These are phyloP conservation scores for Panaeolus cyanescens DNA, from an alignment of 768 basidiomycete species.

Conservation along the genomic window DNA sequence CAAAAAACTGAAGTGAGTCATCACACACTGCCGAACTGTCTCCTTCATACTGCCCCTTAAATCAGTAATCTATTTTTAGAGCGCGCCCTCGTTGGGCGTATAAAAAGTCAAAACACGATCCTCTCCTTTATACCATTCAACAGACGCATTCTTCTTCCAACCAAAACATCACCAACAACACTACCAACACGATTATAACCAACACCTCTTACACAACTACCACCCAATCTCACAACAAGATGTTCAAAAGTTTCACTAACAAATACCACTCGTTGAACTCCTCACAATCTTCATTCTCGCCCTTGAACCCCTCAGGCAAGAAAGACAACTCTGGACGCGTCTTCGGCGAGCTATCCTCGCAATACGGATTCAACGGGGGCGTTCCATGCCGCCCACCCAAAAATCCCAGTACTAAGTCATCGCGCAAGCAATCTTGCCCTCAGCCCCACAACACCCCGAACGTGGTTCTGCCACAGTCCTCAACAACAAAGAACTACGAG, in stretches of 20 bases:
- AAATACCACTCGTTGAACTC: neutral
- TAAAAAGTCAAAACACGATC: neutral
- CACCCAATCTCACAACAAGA: neutral
- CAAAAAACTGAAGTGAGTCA: neutral
- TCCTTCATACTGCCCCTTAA: neutral
- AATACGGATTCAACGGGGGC: constrained; percentile 19
- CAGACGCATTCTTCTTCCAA: neutral
- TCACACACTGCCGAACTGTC: neutral
- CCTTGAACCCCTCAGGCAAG: neutral
- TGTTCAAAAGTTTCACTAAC: neutral
- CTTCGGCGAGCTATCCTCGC: constrained; percentile 18
- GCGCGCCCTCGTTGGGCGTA: neutral
- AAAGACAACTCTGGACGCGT: constrained; percentile 23
- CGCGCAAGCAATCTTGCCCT: neutral
- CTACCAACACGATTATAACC: neutral
- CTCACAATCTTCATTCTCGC: neutral
- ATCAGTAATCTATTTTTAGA: neutral
- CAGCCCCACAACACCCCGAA: neutral
- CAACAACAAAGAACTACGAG: constrained; percentile 25
- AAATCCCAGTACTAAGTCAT: neutral
- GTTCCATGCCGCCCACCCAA: constrained; percentile 10
- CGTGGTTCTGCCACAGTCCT: neutral
- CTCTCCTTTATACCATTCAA: neutral
- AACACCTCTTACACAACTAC: neutral
- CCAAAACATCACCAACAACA: neutral